A percentile compares a stretch with the other conserved stretches of the same genome.
Evolutionary conservation across 768 basidiomycete genomes (phyloP).

Genomic region (Neoboletus magnificus): DNA sequence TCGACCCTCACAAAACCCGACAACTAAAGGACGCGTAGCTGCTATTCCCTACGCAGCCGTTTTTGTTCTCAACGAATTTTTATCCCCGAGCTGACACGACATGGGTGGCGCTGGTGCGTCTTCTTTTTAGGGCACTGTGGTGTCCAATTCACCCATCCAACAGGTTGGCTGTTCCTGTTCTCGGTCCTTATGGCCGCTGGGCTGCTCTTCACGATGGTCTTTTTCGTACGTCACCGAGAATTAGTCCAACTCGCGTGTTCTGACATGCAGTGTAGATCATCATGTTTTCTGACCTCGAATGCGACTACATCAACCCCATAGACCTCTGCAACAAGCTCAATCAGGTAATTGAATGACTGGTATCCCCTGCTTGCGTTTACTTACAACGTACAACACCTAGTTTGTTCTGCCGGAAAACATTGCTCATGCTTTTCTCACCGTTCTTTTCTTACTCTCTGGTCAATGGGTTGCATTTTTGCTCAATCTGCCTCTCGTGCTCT

Average conservation of each 20-base stretch:
- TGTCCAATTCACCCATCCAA: neutral
- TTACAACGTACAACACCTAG: conserved; percentile 39
- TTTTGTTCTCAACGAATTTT: neutral
- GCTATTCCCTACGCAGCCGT: neutral
- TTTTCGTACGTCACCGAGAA: conserved; percentile 72
- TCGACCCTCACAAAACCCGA: neutral
- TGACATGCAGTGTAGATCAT: conserved; percentile 67
- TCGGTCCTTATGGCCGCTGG: conserved; percentile 94
- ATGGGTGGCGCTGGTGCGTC: conserved; percentile 46
- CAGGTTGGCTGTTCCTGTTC: conserved; percentile 97
- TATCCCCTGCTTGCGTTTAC: neutral
- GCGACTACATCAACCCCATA: conserved; percentile 99
- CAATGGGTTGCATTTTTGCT: conserved; percentile 94
- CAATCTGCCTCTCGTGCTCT: conserved; percentile 85
- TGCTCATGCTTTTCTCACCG: conserved; percentile 87
- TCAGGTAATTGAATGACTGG: conserved; percentile 53
- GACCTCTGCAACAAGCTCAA: conserved; percentile 99
- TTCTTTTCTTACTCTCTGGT: conserved; percentile 89
- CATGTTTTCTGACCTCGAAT: conserved; percentile 99
- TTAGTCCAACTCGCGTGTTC: neutral
- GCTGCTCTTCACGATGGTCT: conserved; percentile 97
- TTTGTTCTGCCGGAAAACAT: conserved; percentile 97
- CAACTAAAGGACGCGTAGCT: neutral
- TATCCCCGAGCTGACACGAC: conserved; percentile 4
- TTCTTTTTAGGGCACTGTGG: neutral